phyloP scores from a whole-genome alignment of 140 eudicot genomes.

The Erigeron philadelphicus region DNA sequence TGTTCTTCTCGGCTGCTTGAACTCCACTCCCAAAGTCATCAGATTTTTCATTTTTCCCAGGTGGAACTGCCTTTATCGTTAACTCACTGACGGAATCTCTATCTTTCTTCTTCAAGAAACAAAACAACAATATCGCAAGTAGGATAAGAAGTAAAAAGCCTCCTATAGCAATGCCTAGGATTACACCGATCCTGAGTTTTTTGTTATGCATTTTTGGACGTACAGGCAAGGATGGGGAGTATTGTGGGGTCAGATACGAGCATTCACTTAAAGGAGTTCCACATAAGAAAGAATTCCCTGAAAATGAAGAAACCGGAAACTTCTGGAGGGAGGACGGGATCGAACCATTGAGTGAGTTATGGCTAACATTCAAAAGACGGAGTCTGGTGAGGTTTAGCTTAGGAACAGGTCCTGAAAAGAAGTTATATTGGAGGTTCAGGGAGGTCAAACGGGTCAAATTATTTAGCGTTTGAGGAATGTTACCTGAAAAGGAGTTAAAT shows the following conservation, averaged over 20 bases:
- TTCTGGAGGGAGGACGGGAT: conserved; percentile 60
- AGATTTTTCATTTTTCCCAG: conserved; percentile 56
- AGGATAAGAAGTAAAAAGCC: conserved; percentile 36
- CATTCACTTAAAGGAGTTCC: conserved; percentile 53
- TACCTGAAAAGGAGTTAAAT: conserved; percentile 56
- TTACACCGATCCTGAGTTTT: conserved; percentile 42
- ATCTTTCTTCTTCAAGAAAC: conserved; percentile 48
- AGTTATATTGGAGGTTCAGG: conserved; percentile 58
- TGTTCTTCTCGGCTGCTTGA: conserved; percentile 86
- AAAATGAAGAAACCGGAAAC: conserved; percentile 68
- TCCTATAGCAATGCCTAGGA: conserved; percentile 58
- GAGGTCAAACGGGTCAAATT: conserved; percentile 47
- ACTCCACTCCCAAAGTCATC: conserved; percentile 92
- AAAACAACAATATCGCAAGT: conserved; percentile 32
- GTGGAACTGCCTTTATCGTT: conserved; percentile 48
- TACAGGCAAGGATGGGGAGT: conserved; percentile 27
- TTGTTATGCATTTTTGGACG: conserved; percentile 27
- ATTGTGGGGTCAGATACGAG: conserved; percentile 24
- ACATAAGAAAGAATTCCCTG: conserved; percentile 59
- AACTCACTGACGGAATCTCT: conserved; percentile 31
- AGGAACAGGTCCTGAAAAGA: conserved; percentile 59
- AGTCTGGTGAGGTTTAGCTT: conserved; percentile 54
- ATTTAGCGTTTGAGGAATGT: conserved; percentile 40
- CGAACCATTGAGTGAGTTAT: conserved; percentile 62
- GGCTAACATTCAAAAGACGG: conserved; percentile 55